phyloP scores from a whole-genome alignment of 352 stramenopile species.

The Pythium aphanidermatum region DNA sequence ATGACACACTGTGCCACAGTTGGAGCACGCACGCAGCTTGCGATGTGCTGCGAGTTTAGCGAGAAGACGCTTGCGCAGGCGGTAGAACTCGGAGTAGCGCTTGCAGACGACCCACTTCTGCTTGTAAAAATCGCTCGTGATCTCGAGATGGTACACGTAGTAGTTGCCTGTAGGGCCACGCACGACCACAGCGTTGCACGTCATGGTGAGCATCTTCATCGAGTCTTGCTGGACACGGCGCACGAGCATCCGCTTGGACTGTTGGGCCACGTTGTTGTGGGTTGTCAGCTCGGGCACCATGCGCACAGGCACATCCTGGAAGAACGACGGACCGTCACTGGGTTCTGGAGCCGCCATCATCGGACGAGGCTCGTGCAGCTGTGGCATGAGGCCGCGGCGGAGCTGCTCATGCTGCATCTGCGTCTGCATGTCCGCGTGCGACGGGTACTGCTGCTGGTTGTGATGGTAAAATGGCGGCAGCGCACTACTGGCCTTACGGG shows the following conservation, averaged over 20 bases:
- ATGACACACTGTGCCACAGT: constrained; percentile 45
- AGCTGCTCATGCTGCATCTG: constrained; percentile 49
- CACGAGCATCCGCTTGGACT: constrained; percentile 65
- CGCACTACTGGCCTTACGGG: constrained; percentile 25
- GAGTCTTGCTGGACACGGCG: constrained; percentile 72
- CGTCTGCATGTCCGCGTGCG: constrained; percentile 8
- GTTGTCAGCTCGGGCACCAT: constrained; percentile 43
- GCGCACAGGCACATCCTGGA: constrained; percentile 46
- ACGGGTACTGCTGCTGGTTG: constrained; percentile 22
- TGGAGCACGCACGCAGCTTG: constrained; percentile 41
- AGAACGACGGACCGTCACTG: constrained; percentile 17
- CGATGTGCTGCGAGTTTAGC: constrained; percentile 50
- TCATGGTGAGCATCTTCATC: constrained; percentile 69
- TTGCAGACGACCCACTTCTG: constrained; percentile 88
- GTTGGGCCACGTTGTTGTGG: constrained; percentile 24
- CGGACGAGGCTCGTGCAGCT: constrained; percentile 10
- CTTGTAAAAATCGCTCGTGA: constrained; percentile 87
- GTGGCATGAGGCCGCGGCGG: constrained; percentile 38
- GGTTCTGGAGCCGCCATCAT: neutral
- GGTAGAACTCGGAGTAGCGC: constrained; percentile 83
- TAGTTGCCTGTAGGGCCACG: constrained; percentile 71
- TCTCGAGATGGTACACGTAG: constrained; percentile 82
- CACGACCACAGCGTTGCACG: constrained; percentile 66
- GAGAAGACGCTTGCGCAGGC: constrained; percentile 68
- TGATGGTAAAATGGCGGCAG: constrained; percentile 36